Percentiles rank a stretch among this genome's conserved stretches.
Evolutionary conservation across 108 stramenopile species (phyloP).

Genomic region (Fistulifera pelliculosa): DNA sequence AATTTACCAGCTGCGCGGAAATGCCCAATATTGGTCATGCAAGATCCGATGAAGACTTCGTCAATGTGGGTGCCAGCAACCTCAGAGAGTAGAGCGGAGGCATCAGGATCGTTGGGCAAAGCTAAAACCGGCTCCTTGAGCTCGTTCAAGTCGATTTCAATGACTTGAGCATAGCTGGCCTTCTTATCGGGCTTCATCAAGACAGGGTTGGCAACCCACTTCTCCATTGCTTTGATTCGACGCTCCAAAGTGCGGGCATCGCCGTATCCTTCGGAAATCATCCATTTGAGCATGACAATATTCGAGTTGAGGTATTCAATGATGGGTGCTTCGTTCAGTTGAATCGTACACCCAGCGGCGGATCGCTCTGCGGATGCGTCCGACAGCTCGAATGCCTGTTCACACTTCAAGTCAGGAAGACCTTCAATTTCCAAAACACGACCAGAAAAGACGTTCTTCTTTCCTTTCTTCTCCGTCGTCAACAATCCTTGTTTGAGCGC

Average conservation of each 20-base stretch:
- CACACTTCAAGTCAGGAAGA: slow-evolving; percentile 87
- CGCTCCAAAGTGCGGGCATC: slow-evolving; percentile 88
- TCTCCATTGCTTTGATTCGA: slow-evolving; percentile 92
- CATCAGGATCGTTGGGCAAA: slow-evolving; percentile 94
- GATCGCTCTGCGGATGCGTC: slow-evolving; percentile 92
- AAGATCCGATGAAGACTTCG: slow-evolving; percentile 94
- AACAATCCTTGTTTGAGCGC: slow-evolving; percentile 87
- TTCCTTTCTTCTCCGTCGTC: slow-evolving; percentile 91
- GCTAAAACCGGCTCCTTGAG: slow-evolving; percentile 91
- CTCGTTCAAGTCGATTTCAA: slow-evolving; percentile 90
- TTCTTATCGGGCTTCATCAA: slow-evolving; percentile 84
- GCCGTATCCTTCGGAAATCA: slow-evolving; percentile 95
- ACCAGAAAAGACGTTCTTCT: slow-evolving; percentile 94
- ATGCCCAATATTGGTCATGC: slow-evolving; percentile 97
- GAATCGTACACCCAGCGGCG: slow-evolving; percentile 94
- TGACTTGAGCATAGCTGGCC: slow-evolving; percentile 85
- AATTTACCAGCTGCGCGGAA: slow-evolving; percentile 96
- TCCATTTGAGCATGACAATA: slow-evolving; percentile 96
- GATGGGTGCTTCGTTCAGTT: slow-evolving; percentile 90
- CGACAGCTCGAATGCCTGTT: slow-evolving; percentile 92
- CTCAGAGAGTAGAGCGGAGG: slow-evolving; percentile 74
- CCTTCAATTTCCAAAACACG: slow-evolving; percentile 94
- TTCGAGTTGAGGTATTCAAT: slow-evolving; percentile 89
- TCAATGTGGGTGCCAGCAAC: slow-evolving; percentile 85
- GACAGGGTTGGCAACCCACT: slow-evolving; percentile 82